A percentile compares a stretch with the other conserved stretches of the same genome.
phyloP scores from a whole-genome alignment of 352 stramenopile genomes.

The Globisporangium cystogenes region DNA sequence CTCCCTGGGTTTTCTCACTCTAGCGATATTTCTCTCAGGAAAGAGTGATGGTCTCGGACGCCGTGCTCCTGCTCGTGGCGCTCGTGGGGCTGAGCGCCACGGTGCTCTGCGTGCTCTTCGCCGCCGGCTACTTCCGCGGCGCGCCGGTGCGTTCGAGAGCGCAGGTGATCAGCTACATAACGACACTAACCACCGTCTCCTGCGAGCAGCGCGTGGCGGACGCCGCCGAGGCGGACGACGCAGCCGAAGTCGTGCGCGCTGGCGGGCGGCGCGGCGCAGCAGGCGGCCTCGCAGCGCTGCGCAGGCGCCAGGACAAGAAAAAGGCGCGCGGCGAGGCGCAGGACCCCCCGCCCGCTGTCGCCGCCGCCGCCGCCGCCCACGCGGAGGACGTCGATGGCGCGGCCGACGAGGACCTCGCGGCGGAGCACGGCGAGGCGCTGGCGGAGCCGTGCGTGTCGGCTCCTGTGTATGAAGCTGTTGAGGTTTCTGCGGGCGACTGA shows the following conservation, averaged over 20 bases:
- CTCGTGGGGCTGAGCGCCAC: conserved; percentile 43
- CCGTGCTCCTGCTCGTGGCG: conserved; percentile 42
- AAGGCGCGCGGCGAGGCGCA: conserved; percentile 21
- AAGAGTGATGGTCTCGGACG: conserved; percentile 45
- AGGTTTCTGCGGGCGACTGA: not conserved
- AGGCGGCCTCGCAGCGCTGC: conserved; percentile 46
- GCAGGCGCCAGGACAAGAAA: conserved; percentile 64
- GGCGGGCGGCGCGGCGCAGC: conserved; percentile 29
- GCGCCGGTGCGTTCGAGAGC: conserved; percentile 18
- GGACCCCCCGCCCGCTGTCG: conserved; percentile 7
- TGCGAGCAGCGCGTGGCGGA: conserved; percentile 18
- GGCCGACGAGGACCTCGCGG: conserved; percentile 16
- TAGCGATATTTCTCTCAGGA: too few species aligned
- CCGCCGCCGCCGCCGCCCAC: conserved; percentile 1
- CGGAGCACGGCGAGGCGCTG: conserved; percentile 10
- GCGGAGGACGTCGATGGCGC: conserved; percentile 12
- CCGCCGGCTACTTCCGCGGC: conserved; percentile 54
- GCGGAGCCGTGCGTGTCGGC: conserved; percentile 38
- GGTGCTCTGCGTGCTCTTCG: conserved; percentile 51
- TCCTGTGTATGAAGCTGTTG: not conserved
- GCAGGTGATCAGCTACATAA: not conserved
- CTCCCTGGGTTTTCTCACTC: not conserved
- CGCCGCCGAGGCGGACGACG: conserved; percentile 21
- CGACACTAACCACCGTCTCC: not conserved
- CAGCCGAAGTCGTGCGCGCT: conserved; percentile 17